phyloP scores from a whole-genome alignment of 2,329 filamentous ascomycete genomes.

The Trichoderma brevicompactum region DNA sequence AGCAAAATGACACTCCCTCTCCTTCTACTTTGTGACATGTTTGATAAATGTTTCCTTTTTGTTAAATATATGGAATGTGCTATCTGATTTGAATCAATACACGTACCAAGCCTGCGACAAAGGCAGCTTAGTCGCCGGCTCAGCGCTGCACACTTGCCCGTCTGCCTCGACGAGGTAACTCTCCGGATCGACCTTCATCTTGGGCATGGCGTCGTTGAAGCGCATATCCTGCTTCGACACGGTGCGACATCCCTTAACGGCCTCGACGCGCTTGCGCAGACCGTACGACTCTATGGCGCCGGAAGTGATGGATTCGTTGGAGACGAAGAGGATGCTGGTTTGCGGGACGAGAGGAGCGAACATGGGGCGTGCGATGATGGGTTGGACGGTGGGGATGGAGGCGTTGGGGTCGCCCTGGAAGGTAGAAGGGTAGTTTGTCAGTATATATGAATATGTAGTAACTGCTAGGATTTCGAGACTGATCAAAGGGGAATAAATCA shows the following conservation, averaged over 20 bases:
- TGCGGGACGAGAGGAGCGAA: conserved; percentile 75
- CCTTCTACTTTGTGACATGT: background rate
- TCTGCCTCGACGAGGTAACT: conserved; percentile 87
- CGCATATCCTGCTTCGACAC: conserved; percentile 89
- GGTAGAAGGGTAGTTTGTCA: conserved; percentile 22
- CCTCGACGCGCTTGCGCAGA: conserved; percentile 77
- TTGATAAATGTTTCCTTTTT: background rate
- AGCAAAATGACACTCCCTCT: background rate
- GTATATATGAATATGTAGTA: background rate
- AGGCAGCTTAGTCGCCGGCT: conserved; percentile 71
- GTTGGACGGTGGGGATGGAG: conserved; percentile 86
- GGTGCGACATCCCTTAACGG: conserved; percentile 74
- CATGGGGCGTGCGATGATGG: conserved; percentile 82
- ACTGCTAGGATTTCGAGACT: no score
- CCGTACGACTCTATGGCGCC: conserved; percentile 73
- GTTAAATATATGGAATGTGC: background rate
- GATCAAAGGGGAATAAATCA: background rate
- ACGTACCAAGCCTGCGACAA: conserved; percentile 78
- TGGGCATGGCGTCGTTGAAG: conserved; percentile 80
- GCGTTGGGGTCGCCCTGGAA: conserved; percentile 75
- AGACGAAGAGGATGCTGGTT: conserved; percentile 83
- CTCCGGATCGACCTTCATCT: conserved; percentile 92
- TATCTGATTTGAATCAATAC: conserved; percentile 56
- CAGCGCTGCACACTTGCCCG: conserved; percentile 72
- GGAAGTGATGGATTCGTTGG: conserved; percentile 67